phyloP scores from a whole-genome alignment of 1,284 basidiomycete species.

The Cutaneotrichosporon spelunceum region DNA sequence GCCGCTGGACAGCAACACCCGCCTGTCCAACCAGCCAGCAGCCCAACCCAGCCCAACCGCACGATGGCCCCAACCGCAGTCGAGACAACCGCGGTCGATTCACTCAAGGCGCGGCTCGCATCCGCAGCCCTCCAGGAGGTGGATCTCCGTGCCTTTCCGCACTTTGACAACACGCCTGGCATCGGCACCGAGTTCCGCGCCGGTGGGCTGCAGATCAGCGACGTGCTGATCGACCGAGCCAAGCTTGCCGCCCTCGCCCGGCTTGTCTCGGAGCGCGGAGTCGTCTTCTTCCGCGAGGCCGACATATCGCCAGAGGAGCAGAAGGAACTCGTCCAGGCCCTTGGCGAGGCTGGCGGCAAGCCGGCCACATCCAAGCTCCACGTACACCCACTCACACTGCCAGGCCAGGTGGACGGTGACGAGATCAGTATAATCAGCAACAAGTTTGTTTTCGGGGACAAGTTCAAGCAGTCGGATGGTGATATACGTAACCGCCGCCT shows the following conservation, averaged over 20 bases:
- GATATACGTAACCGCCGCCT: slow-evolving; percentile 19
- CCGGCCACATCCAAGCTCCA: slow-evolving; percentile 60
- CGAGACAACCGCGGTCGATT: slow-evolving; percentile 10
- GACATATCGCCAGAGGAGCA: slow-evolving; percentile 55
- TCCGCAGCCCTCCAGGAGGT: slow-evolving; percentile 9
- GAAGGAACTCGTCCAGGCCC: slow-evolving; percentile 52
- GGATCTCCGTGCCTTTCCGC: slow-evolving; percentile 23
- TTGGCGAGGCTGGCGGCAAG: slow-evolving; percentile 60
- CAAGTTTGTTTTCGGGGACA: slow-evolving; percentile 43
- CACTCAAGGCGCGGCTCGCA: slow-evolving; percentile 19
- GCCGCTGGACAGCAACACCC: background rate
- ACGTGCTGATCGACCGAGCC: slow-evolving; percentile 31
- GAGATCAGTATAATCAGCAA: slow-evolving; percentile 58
- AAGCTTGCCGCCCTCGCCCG: slow-evolving; percentile 37
- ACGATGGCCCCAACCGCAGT: slow-evolving; percentile 20
- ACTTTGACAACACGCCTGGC: slow-evolving; percentile 40
- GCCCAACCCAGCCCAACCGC: background rate
- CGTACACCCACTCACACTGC: slow-evolving; percentile 60
- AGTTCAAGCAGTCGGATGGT: slow-evolving; percentile 13
- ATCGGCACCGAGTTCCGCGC: slow-evolving; percentile 50
- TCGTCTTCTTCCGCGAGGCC: slow-evolving; percentile 65
- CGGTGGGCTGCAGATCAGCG: slow-evolving; percentile 29
- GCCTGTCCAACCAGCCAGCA: background rate
- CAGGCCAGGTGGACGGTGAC: slow-evolving; percentile 51
- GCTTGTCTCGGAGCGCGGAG: slow-evolving; percentile 61